Percentiles rank a stretch among this genome's conserved stretches.
These are phyloP conservation scores for Aspergillus japonicus DNA, from an alignment of 2,329 filamentous ascomycete species.

Conservation along the genomic window DNA sequence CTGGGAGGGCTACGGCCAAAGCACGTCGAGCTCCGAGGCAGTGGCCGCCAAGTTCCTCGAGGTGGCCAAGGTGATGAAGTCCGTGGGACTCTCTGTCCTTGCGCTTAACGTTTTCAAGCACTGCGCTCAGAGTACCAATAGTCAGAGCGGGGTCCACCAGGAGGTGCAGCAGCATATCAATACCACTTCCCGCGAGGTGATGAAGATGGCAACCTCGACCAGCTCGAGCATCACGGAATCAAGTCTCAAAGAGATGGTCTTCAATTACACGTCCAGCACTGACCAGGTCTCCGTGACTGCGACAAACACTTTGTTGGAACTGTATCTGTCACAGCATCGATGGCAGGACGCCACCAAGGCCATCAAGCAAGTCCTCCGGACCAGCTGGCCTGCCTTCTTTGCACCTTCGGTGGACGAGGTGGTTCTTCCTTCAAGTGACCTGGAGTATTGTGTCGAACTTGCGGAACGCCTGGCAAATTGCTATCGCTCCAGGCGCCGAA, in stretches of 20 bases:
- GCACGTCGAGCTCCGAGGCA: conserved; percentile 40
- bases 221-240: conserved; percentile 42
- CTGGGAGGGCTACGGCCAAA: conserved; percentile 51
- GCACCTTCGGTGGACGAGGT: conserved; percentile 47
- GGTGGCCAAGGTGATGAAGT: conserved; percentile 47
- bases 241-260: conserved; percentile 45
- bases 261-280: conserved; percentile 43
- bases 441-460: conserved; percentile 48
- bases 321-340: conserved; percentile 48
- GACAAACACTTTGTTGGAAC: conserved; percentile 38
- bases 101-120: conserved; percentile 50
- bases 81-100: conserved; percentile 43
- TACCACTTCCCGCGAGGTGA: conserved; percentile 43
- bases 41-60: conserved; percentile 38
- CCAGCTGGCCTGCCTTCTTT: conserved; percentile 50
- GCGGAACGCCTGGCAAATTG: conserved; percentile 48
- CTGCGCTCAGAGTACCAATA: conserved; percentile 36
- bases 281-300: conserved; percentile 43
- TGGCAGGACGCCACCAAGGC: conserved; percentile 49
- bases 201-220: conserved; percentile 38
- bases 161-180: conserved; percentile 48
- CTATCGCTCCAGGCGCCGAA: conserved; percentile 40
- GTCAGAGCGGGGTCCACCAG: conserved; percentile 32
- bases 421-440: conserved; percentile 41
- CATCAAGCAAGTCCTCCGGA: conserved; percentile 47